A percentile compares a stretch with the other conserved stretches of the same genome.
These are phyloP conservation scores for Suhomyces anneliseae DNA, from an alignment of 1,139 yeast genomes.

Conservation along the genomic window DNA sequence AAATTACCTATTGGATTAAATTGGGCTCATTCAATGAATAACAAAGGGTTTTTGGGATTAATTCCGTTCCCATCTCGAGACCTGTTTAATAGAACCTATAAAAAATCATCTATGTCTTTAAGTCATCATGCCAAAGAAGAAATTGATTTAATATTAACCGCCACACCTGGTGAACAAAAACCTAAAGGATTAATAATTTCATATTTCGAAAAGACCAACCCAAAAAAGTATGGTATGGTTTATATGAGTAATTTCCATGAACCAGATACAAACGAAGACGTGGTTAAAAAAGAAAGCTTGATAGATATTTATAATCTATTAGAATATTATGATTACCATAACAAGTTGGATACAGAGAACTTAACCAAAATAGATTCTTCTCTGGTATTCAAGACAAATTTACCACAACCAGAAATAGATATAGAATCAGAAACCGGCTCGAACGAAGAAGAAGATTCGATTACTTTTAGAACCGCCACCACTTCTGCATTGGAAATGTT, in stretches of 20 bases:
- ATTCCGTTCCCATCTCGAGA: constrained; percentile 2
- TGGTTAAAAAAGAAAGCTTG: constrained; percentile 18
- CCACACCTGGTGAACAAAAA: constrained; percentile 6
- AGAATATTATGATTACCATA: constrained; percentile 35
- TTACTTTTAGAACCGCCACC: constrained; percentile 3
- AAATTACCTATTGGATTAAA: constrained; percentile 24
- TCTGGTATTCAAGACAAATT: constrained; percentile 18
- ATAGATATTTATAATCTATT: constrained; percentile 33
- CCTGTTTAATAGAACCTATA: constrained; percentile 16
- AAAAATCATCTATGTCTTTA: constrained; percentile 33
- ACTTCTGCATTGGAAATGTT: constrained; percentile 29
- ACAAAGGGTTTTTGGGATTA: constrained; percentile 39
- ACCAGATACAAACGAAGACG: constrained; percentile 6
- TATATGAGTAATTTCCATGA: constrained; percentile 18
- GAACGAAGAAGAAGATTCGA: constrained; percentile 1
- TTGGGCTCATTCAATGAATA: constrained; percentile 43
- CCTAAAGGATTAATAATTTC: constrained; percentile 31
- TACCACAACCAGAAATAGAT: constrained; percentile 10
- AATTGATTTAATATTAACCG: constrained; percentile 19
- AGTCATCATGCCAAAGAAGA: constrained; percentile 18
- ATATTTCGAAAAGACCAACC: constrained; percentile 22
- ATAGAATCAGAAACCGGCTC: neutral
- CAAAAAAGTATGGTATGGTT: constrained; percentile 38
- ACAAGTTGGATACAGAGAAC: constrained; percentile 23
- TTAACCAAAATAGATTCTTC: constrained; percentile 19